Conservation (phyloP, 2,329 filamentous ascomycete genomes). For the Sporothrix humicola region DNA sequence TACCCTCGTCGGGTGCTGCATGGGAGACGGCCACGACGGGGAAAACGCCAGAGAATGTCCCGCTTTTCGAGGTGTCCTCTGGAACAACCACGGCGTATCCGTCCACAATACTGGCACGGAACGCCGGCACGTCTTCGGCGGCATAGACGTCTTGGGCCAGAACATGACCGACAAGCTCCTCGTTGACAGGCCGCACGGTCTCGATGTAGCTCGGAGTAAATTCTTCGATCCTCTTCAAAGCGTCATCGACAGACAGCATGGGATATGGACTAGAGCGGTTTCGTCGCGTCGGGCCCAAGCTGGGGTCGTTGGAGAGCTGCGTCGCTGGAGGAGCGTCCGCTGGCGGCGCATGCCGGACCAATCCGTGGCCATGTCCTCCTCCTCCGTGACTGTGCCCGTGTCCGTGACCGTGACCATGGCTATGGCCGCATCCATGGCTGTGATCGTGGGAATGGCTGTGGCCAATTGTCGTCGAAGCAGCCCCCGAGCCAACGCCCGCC, state of each 20-base stretch:
- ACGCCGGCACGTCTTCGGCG: constrained; percentile 84
- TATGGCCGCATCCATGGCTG: constrained; percentile 51
- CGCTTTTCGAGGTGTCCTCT: background rate
- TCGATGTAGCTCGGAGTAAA: constrained; percentile 70
- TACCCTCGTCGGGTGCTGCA: constrained; percentile 73
- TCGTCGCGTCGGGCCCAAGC: constrained; percentile 68
- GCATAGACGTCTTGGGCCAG: constrained; percentile 84
- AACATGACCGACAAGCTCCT: constrained; percentile 73
- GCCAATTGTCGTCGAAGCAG: constrained; percentile 34
- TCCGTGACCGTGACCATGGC: constrained; percentile 55
- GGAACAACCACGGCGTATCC: constrained; percentile 85
- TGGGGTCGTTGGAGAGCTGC: constrained; percentile 65
- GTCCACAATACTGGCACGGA: constrained; percentile 94
- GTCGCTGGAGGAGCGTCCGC: constrained; percentile 50
- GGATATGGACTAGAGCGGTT: constrained; percentile 88
- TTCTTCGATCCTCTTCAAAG: constrained; percentile 72
- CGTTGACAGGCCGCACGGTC: constrained; percentile 65
- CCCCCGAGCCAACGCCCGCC: constrained; percentile 63
- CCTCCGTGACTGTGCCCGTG: constrained; percentile 55
- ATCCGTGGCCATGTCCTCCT: constrained; percentile 67
- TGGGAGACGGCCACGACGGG: constrained; percentile 88
- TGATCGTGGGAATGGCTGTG: constrained; percentile 39
- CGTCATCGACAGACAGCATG: constrained; percentile 86
- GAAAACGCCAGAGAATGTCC: constrained; percentile 75
- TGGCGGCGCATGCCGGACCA: constrained; percentile 74